phyloP scores from a whole-genome alignment of 1,139 yeast genomes.

The Arxiozyma telluris region DNA sequence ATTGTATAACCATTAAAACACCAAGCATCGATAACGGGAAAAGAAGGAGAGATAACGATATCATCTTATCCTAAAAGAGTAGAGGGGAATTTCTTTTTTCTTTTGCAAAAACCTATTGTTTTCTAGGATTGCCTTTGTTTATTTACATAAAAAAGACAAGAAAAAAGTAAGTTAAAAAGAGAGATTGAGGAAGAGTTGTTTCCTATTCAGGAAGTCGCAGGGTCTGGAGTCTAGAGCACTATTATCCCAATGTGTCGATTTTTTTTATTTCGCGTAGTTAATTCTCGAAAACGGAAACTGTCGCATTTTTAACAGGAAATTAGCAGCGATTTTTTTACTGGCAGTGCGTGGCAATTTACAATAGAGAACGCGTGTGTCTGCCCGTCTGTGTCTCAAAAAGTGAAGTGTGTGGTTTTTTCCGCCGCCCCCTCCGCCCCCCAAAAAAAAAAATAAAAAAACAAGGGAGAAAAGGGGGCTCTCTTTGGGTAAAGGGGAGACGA shows the following conservation, averaged over 20 bases:
- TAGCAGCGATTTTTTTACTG: not conserved
- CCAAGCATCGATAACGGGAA: not conserved
- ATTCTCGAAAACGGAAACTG: too few species aligned
- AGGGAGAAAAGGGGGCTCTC: too few species aligned
- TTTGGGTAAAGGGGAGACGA: too few species aligned
- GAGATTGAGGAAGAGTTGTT: not conserved
- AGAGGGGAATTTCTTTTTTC: not conserved
- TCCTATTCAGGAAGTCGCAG: not conserved
- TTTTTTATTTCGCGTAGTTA: not conserved
- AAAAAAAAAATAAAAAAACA: too few species aligned
- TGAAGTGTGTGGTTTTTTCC: too few species aligned
- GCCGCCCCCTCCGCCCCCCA: too few species aligned
- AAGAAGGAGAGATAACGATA: not conserved
- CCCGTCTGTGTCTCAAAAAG: too few species aligned
- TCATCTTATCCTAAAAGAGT: not conserved
- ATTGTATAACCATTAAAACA: too few species aligned
- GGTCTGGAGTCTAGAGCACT: not conserved
- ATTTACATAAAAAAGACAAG: not conserved
- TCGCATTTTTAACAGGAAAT: not conserved
- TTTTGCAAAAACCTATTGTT: not conserved
- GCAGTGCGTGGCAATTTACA: not conserved
- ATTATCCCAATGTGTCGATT: not conserved
- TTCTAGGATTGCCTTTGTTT: not conserved
- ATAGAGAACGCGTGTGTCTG: not conserved
- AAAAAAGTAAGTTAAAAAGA: not conserved